Evolutionary conservation across 768 basidiomycete species (phyloP).

Genomic region (Leccinum aurantiacum): DNA sequence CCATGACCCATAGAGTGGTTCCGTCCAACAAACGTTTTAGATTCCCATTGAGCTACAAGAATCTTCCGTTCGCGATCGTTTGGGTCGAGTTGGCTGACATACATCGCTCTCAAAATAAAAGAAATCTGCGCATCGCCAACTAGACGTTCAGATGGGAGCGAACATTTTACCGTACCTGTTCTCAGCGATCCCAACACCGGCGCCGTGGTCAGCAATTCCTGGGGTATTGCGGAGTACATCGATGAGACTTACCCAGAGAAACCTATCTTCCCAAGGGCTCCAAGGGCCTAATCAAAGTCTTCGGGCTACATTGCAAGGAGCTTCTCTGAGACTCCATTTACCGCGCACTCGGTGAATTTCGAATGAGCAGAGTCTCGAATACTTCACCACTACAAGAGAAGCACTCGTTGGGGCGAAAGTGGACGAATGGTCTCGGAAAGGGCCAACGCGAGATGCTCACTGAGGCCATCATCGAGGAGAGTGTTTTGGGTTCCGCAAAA

Average conservation of each 20-base stretch:
- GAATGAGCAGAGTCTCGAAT: slow-evolving; percentile 34
- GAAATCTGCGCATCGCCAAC: slow-evolving; percentile 27
- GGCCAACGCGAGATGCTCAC: slow-evolving; percentile 32
- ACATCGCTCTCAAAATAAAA: slow-evolving; percentile 23
- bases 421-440: slow-evolving; percentile 40
- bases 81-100: slow-evolving; percentile 35
- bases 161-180: slow-evolving; percentile 34
- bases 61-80: slow-evolving; percentile 31
- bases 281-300: slow-evolving; percentile 21
- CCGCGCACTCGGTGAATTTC: slow-evolving; percentile 29
- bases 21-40: slow-evolving; percentile 14
- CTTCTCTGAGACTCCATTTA: slow-evolving; percentile 13
- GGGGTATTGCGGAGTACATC: slow-evolving; percentile 36
- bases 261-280: slow-evolving; percentile 25
- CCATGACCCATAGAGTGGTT: not conserved
- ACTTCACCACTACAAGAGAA: slow-evolving; percentile 39
- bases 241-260: slow-evolving; percentile 36
- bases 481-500: slow-evolving; percentile 6
- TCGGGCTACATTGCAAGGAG: slow-evolving; percentile 3
- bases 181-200: slow-evolving; percentile 34
- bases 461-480: slow-evolving; percentile 22
- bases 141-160: slow-evolving; percentile 19
- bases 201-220: slow-evolving; percentile 31
- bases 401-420: slow-evolving; percentile 33
- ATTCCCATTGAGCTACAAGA: slow-evolving; percentile 32